Conservation (phyloP, 345 rosid genomes). For the Gossypium stocksii region DNA sequence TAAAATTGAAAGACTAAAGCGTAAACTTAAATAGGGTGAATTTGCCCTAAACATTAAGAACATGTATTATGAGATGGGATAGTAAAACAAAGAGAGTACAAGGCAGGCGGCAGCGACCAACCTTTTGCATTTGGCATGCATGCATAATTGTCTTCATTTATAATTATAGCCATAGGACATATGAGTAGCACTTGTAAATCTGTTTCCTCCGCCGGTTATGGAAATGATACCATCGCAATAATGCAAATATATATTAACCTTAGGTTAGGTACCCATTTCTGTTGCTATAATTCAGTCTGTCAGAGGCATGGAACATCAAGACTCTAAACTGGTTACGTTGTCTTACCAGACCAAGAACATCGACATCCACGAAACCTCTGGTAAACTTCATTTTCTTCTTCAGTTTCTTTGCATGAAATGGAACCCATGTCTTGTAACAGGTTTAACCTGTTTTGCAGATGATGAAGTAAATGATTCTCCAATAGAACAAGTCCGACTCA, state of each 20-base stretch:
- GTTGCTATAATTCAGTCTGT: neutral
- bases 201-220: too few species aligned
- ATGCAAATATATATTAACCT: neutral
- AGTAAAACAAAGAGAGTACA: too few species aligned
- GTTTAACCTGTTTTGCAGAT: constrained; percentile 15
- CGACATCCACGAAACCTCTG: neutral
- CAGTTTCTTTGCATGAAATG: neutral
- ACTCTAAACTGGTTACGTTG: too few species aligned
- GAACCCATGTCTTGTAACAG: neutral
- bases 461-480: constrained; percentile 37
- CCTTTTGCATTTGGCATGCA: neutral
- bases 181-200: too few species aligned
- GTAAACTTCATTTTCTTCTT: neutral
- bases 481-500: constrained; percentile 43
- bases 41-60: too few species aligned
- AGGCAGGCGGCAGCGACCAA: neutral
- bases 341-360: too few species aligned
- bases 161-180: too few species aligned
- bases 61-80: too few species aligned
- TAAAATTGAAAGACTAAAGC: too few species aligned
- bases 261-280: neutral
- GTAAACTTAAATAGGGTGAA: too few species aligned
- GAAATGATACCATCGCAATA: neutral
- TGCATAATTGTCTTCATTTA: too few species aligned
- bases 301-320: neutral